Base-by-base conservation (phyloP, 768 basidiomycete species). In the Macrolepiota dolichaula region DNA sequence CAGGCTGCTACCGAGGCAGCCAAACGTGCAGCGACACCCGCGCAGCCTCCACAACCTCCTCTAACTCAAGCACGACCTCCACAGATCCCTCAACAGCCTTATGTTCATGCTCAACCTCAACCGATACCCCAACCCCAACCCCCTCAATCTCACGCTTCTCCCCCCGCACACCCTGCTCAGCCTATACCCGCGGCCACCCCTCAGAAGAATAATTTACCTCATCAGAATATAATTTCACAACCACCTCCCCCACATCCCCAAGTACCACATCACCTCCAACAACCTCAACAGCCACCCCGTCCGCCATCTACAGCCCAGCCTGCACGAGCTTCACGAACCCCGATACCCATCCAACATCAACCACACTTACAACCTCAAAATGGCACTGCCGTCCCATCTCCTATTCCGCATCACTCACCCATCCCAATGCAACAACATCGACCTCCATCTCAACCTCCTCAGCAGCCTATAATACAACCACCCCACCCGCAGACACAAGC, bases 21-120 rank as follows among this genome's bases (percentile, higher is more conserved):
- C 3, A 74, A 74, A 62, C 72, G 75, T 36, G 68, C 73, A 1
- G 65, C 76, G 6, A 78, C 78, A 11, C 75, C 77, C 35, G 71
- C 72, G 10, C 76, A 75, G 49, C 67, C 65, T 35, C 67, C 55
- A 64, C 61, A n/a, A 37, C 46, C 35, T 52, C 32, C 53, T 40
- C 58, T 61, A 44, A 46, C 64, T 9, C 50, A 62, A 57, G 59
- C 67, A 66, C 57, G 36, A 36, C 38, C 51, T 22, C 59, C 49
- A 35, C 62, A 59, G 36, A 40, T 44, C 19, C 40, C 51, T n/a
- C 49, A 44, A 22, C 47, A 44, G 37, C 27, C 36, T 44, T 51
- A 50, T 17, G 36, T 38, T 15, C 55, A 55, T 7, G 37, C 10
- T 6, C 52, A 49, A 22, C 61, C 55, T 12, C 55, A 55, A n/a